Percentiles rank a stretch among this genome's conserved stretches.
Evolutionary conservation across 1,284 basidiomycete genomes (phyloP).

Genomic region (Spongispora temasekensis): DNA sequence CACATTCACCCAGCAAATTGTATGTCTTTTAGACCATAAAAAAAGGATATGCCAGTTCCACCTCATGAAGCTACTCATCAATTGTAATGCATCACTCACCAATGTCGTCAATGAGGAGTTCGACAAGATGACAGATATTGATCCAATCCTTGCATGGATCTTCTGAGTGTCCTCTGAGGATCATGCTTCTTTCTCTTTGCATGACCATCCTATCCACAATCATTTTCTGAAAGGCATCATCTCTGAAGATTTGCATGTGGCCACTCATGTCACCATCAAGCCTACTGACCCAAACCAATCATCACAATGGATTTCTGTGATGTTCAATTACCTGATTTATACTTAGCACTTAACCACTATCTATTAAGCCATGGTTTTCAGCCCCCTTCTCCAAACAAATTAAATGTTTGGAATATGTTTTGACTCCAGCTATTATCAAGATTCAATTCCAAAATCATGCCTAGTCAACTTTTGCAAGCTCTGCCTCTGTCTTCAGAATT

Average conservation of each 20-base stretch:
- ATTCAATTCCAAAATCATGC: slow-evolving; percentile 4
- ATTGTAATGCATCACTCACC: not conserved
- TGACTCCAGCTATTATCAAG: slow-evolving; percentile 2
- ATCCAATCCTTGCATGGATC: slow-evolving; percentile 6
- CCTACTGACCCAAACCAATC: not conserved
- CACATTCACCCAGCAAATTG: not conserved
- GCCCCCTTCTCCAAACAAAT: not conserved
- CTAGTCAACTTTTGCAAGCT: slow-evolving; percentile 10
- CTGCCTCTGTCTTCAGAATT: not conserved
- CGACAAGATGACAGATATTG: not conserved
- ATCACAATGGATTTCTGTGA: not conserved
- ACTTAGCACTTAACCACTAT: not conserved
- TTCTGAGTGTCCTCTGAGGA: not conserved
- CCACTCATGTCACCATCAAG: slow-evolving; percentile 5
- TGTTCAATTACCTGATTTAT: not conserved
- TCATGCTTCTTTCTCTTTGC: not conserved
- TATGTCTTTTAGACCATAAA: slow-evolving; percentile 2
- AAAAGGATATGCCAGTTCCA: slow-evolving; percentile 6
- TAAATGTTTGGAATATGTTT: slow-evolving; percentile 11
- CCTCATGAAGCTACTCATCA: not conserved
- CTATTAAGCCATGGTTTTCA: not conserved
- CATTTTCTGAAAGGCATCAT: slow-evolving; percentile 12
- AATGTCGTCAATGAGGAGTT: slow-evolving; percentile 5
- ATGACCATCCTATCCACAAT: slow-evolving; percentile 4
- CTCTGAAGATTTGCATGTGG: not conserved